Evolutionary conservation across 2,329 filamentous ascomycete species (phyloP), one percentile per base, ranked within the genome.

Genomic region (Nannizziopsis arthrosporioides): DNA sequence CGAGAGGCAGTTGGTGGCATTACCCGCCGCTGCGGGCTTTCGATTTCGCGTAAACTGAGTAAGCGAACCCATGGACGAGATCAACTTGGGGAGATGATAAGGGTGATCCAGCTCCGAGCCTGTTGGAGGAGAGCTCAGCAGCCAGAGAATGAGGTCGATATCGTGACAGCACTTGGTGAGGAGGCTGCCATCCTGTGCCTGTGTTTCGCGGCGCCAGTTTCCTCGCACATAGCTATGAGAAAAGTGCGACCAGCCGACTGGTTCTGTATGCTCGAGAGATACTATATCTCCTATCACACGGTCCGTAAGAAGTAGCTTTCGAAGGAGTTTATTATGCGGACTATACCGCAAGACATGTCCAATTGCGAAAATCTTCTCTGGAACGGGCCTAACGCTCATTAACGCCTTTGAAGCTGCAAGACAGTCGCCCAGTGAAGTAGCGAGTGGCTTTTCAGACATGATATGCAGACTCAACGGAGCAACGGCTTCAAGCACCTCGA

Each of bases 91-190:
- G 0, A 90, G 71, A 63, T 95, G 89, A 0, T 83, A 76, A 11
- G 71, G 64, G 5, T 63, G 53, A 22, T 59, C 58, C 18, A 55
- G 63, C 6, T 65, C 64, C 1, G 65, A 57, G 10, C 70, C 67
- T 1, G 70, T 59, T 0, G 75, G 64, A 0, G 86, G 85, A 0
- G 85, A 86, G 60, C 82, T 90, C 9, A 96, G 74, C 41, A 96
- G 70, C 92, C 92, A 98, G 12, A 96, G 72, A 3, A 96, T 69
- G 49, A 96, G 79, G 61, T 98, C 92, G 43, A 98, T 85, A 57
- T 98, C 92, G 49, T 98, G 92, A 57, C 92, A 96, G 51, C 86
- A 93, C 67, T 96, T 98, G 2, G 90, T 94, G 27, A 98, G 74
- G 1, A 98, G 73, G 1, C 85, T 90, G 2, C 69, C 5, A 82